Conservation (phyloP, 495 filamentous ascomycete genomes). For the Aspergillus sparsus region DNA sequence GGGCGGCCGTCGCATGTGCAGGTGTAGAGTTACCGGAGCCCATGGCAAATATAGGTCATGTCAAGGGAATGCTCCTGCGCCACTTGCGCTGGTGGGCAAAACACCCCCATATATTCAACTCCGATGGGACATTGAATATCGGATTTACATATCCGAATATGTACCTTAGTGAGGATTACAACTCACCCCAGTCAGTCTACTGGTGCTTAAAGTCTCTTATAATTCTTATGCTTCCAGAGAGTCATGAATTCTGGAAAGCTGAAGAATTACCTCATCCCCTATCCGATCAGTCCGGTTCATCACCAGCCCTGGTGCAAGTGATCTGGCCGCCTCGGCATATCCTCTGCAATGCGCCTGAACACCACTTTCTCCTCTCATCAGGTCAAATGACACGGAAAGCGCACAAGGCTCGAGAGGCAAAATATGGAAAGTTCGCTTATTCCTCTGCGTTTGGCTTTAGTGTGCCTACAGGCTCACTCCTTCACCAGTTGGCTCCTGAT, state of each 20-base stretch:
- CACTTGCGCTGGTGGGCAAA: conserved; percentile 75
- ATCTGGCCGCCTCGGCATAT: conserved; percentile 44
- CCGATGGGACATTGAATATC: conserved; percentile 66
- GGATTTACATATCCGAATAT: conserved; percentile 77
- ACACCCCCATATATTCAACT: conserved; percentile 51
- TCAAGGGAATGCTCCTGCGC: conserved; percentile 69
- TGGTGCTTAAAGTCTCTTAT: conserved; percentile 75
- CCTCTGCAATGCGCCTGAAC: conserved; percentile 39
- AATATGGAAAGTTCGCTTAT: conserved; percentile 74
- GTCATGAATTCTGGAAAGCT: conserved; percentile 70
- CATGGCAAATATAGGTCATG: conserved; percentile 47
- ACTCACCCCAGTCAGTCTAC: conserved; percentile 67
- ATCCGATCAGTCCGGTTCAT: too few species aligned
- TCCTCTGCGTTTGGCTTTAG: conserved; percentile 65
- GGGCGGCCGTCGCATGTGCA: conserved; percentile 68
- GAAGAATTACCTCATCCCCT: conserved; percentile 47
- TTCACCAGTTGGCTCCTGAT: conserved; percentile 22
- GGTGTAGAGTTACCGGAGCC: conserved; percentile 63
- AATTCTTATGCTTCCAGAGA: conserved; percentile 59
- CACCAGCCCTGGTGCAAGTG: background rate
- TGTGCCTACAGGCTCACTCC: conserved; percentile 17
- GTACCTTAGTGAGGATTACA: conserved; percentile 76
- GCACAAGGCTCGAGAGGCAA: conserved; percentile 71
- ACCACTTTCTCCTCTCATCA: conserved; percentile 25
- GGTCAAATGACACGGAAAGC: conserved; percentile 35